Base-by-base conservation (phyloP, 768 basidiomycete genomes). In the Lentinula aciculospora region DNA sequence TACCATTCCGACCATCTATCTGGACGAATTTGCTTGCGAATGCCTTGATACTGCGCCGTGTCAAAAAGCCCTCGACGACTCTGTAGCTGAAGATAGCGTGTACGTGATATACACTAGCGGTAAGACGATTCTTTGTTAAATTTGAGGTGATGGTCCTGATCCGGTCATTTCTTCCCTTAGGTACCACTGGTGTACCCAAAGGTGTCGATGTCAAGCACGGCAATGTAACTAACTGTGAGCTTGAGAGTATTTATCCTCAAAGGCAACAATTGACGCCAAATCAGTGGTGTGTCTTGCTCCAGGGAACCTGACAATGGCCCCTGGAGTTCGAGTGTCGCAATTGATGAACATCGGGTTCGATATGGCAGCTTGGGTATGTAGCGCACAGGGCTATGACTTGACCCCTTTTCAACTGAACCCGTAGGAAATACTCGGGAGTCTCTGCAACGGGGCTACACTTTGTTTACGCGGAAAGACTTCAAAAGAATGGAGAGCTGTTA, bases 51-150 rank as follows among this genome's bases (percentile, higher is more conserved):
- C 66, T 17, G 55, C 60, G 21, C 65, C 70, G 44, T 75, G 74
- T 56, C 53, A 65, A 17, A 76, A 74, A 49, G 6, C 8, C n/a
- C 75, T 71, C 4, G 62, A 70, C 40, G 77, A 80, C 61, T 72
- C 73, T 21, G 68, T 67, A 13, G 63, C 74, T 19, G 69, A 67
- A 7, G 77, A 83, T 60, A 76, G 78, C 29, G 77, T 74, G 9
- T 84, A 84, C 67, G 77, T 83, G 37, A 84, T 85, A 42, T 85
- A 83, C 66, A 85, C 83, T 10, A 81, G 81, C 42, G 83, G 83
- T 80, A 65, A 53, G 74, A 65, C 58, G 44, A 40, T 59, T 54
- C 62, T 27, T 60, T 48, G 28, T 37, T 28, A 47, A 15, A 39
- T 51, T 44, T 8, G 28, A 28, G n/a, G 17, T 48, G 39, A 21